These are phyloP conservation scores for Ceratobasidium papillatum DNA, from an alignment of 1,284 basidiomycete genomes.

Conservation along the genomic window DNA sequence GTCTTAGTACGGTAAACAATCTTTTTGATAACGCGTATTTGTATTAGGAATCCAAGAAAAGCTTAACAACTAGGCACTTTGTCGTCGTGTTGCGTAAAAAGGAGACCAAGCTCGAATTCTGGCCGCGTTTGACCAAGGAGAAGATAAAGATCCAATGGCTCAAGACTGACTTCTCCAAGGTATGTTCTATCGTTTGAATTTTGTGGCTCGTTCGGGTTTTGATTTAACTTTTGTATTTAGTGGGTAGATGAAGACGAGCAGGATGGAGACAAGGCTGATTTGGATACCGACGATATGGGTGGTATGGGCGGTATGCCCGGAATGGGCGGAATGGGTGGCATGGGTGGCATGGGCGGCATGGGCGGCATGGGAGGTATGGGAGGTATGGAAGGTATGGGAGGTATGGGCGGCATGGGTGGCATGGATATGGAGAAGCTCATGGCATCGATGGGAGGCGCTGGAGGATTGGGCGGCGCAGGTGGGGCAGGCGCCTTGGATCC, in stretches of 20 bases:
- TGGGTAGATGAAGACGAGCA: slow-evolving; percentile 98
- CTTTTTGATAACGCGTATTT: background rate
- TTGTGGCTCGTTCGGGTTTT: slow-evolving; percentile 31
- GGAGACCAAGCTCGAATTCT: slow-evolving; percentile 76
- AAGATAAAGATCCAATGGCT: slow-evolving; percentile 80
- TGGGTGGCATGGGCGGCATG: slow-evolving; percentile 59
- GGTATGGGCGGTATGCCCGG: slow-evolving; percentile 57
- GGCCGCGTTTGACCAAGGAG: slow-evolving; percentile 89
- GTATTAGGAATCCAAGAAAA: slow-evolving; percentile 68
- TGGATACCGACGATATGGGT: slow-evolving; percentile 59
- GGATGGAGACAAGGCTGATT: slow-evolving; percentile 60
- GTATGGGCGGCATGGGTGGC: slow-evolving; percentile 55
- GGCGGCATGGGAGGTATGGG: slow-evolving; percentile 57
- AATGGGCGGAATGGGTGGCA: slow-evolving; percentile 51
- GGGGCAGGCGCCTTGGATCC: slow-evolving; percentile 52
- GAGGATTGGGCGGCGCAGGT: slow-evolving; percentile 46
- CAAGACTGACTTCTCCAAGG: slow-evolving; percentile 89
- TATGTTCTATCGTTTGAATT: slow-evolving; percentile 43
- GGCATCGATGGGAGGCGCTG: slow-evolving; percentile 62
- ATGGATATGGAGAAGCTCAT: slow-evolving; percentile 73
- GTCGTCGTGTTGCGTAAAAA: slow-evolving; percentile 81
- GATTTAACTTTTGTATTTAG: slow-evolving; percentile 45
- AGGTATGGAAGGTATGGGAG: slow-evolving; percentile 60
- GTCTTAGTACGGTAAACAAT: background rate
- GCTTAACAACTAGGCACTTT: slow-evolving; percentile 72